Conservation (phyloP, 192 early-diverging fungal species). For the Geosiphon pyriformis region DNA sequence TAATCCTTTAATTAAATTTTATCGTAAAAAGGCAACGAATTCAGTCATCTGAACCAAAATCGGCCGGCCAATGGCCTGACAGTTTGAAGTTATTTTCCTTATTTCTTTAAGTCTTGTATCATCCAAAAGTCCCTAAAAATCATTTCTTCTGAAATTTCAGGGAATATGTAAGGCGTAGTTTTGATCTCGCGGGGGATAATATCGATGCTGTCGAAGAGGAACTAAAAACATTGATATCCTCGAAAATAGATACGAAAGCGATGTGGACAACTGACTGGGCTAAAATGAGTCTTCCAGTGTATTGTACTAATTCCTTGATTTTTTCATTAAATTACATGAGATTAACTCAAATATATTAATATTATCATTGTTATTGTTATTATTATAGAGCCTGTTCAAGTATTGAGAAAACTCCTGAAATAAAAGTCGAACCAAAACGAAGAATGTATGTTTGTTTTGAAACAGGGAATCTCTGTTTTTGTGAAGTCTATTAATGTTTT, state of each 20-base stretch:
- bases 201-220: conserved; percentile 45
- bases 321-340: not conserved
- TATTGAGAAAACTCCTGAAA: no score
- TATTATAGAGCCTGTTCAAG: not conserved
- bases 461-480: not conserved
- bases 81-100: conserved; percentile 15
- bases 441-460: not conserved
- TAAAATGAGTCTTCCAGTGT: conserved; percentile 61
- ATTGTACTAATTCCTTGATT: conserved; percentile 7
- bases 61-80: conserved; percentile 15
- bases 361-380: not conserved
- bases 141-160: conserved; percentile 18
- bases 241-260: conserved; percentile 34
- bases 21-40: not conserved
- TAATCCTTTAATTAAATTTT: not conserved
- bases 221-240: conserved; percentile 50
- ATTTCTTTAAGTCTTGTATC: not conserved
- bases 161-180: conserved; percentile 37
- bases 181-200: conserved; percentile 32
- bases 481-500: not conserved
- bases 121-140: not conserved
- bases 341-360: not conserved
- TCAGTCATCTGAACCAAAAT: conserved; percentile 6
- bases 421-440: conserved; percentile 14
- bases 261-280: conserved; percentile 65